Evolutionary conservation across 2,329 filamentous ascomycete species (phyloP), one percentile per base, ranked within the genome.

Genomic region (Endothia cerciana): DNA sequence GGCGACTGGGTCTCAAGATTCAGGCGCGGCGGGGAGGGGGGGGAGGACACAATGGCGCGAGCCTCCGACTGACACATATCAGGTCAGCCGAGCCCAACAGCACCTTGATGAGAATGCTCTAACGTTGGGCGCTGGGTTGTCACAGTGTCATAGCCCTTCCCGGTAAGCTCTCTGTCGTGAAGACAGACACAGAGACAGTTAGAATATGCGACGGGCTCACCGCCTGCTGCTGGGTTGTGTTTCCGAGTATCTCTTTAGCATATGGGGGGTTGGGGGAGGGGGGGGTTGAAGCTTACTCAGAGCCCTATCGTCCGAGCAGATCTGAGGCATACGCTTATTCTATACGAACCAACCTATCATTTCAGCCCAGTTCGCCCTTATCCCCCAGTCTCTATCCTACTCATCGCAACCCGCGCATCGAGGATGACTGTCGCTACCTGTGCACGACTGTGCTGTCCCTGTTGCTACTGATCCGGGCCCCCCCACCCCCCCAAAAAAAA

Each of bases 341-440:
- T 25, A 41, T 43, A 36, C 15, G 33, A 25, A 7, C 15, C 40
- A 51, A 19, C 25, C 41, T 22, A 38, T 25, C 43, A 1, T 36
- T 25, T 60, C 43, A 61, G 59, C 43, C 43, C 43, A 61, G 43
- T 61, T n/a, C 19, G 30, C 43, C 15, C 43, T 43, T 43, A 51
- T 51, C 17, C 19, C 36, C 41, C 59, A 28, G 43, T 33, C 30
- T 45, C 17, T 19, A 28, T 61, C 43, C 38, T 28, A 47, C 36
- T 25, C 19, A 25, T 38, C 47, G n/a, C 30, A 10, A 22, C 10
- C 55, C 47, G 47, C 25, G 7, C 28, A 30, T 6, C 13, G 25
- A 28, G 47, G 47, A 13, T 49, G 45, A 25, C 25, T 28, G 47
- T 51, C 47, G 47, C 25, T 51, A 15, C 2, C 25, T n/a, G n/a